Evolutionary conservation across 192 early-diverging fungal species (phyloP), one percentile per base, ranked within the genome.

Genomic region (Backusella circina): DNA sequence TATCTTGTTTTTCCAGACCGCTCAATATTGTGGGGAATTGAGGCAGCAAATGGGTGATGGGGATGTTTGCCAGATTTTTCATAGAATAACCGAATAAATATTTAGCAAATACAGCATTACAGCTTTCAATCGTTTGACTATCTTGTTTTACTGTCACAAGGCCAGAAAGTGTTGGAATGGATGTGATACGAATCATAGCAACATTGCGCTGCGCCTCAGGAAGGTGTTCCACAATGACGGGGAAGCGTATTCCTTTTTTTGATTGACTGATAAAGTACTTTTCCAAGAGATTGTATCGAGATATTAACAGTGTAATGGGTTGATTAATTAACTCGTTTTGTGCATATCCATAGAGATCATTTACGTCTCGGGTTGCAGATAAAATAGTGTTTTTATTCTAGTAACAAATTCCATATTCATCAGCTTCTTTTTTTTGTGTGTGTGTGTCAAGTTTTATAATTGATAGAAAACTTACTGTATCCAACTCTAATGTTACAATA

Each of bases 101-200:
- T 66, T 89, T 88, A 23, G 83, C 81, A 76, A 91, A 91, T 1
- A 83, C 85, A 3, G 79, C 73, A 79, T 91, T 91, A 70, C 83
- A 86, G 4, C 83, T 77, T 38, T 88, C 82, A 47, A 91, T 86
- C 3, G 84, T 65, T 1, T 89, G 87, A 54, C 82, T 75, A 47
- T 75, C 65, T 21, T 80, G 80, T 13, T 26, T 28, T 3, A 83
- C 70, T 3, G 90, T 90, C 38, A 91, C 84, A 12, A 91, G 84
- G 8, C 90, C 89, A n/a, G 90, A 86, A 37, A 91, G 88, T 26
- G 87, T 87, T 7, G 89, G 86, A 67, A 91, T 91, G 1, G 88
- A 88, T 21, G 89, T 91, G 21, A 91, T 86, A 23, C 85, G 82
- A 38, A 91, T 44, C 3, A 77, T 64, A 74, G 80, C 84, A 23